Base-by-base conservation (phyloP, 2,329 filamentous ascomycete species). In the Ciborinia camelliae region DNA sequence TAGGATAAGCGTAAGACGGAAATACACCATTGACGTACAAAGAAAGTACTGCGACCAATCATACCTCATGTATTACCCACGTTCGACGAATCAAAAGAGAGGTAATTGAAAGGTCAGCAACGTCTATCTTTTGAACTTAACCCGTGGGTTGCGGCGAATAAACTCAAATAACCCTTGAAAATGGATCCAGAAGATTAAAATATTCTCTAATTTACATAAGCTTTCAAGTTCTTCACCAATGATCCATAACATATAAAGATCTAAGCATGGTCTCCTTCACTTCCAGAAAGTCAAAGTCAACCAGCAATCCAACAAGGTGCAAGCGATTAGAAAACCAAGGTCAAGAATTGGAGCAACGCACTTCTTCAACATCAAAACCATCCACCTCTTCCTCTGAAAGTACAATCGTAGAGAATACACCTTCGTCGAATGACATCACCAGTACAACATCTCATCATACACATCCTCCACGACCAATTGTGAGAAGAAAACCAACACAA, bases 61-160 rank as follows among this genome's bases (percentile, higher is more conserved):
- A 35, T 14, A 1, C 2, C 18, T 47, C 8, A 35, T 23, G 15
- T 20, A 47, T 58, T 47, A 26, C 41, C 28, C 39, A 58, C 54
- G 54, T 58, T 58, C 18, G 20, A 47, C 55, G 20, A 58, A 58
- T 58, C 28, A 35, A 6, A 47, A 12, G 30, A n/a, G 9, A 47
- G 41, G n/a, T 47, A 58, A 47, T 58, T 58, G 15, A 58, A 58
- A 47, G 55, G 55, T 58, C 55, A 58, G 55, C 54, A 45, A 47
- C n/a, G 18, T 3, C n/a, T 26, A 9, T 37, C 28, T 28, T 52
- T 35, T 52, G 20, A 14, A 35, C 14, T 3, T 32, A 10, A 18
- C 18, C 18, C 28, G 51, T 53, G 51, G 51, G 23, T 18, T 4
- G 35, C 7, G 14, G 15, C n/a, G 26, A 54, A 39, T n/a, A n/a